Percentiles rank a stretch among this genome's conserved stretches.
These are phyloP conservation scores for Dalbergia cultrata DNA, from an alignment of 306 rosid species.

Conservation along the genomic window DNA sequence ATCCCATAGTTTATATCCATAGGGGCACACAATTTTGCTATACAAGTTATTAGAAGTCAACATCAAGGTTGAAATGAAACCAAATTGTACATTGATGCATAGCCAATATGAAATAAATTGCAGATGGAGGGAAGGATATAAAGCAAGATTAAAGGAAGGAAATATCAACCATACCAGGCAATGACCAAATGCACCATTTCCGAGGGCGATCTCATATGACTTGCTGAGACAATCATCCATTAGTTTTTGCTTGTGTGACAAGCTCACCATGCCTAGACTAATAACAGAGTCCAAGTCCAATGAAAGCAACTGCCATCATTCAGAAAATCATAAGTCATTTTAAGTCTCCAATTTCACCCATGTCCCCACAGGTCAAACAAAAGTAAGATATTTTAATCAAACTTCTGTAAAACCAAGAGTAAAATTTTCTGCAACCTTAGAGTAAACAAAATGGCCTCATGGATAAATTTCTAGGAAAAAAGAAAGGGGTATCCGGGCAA, in stretches of 20 bases:
- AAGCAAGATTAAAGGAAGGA: conserved; percentile 2
- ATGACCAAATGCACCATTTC: conserved; percentile 71
- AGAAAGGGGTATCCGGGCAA: background rate
- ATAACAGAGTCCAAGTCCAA: conserved; percentile 72
- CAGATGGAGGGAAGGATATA: background rate
- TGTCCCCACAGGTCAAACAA: background rate
- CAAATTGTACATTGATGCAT: background rate
- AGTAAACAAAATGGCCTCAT: conserved; percentile 16
- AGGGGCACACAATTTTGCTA: background rate
- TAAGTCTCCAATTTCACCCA: background rate
- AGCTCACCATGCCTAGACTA: conserved; percentile 67
- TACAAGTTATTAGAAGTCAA: background rate
- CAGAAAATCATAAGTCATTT: conserved; percentile 28
- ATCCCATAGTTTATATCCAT: background rate
- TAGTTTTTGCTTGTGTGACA: conserved; percentile 70
- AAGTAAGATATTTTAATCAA: background rate
- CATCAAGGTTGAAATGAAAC: background rate
- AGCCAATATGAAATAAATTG: background rate
- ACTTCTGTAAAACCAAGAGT: background rate
- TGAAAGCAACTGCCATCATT: conserved; percentile 69
- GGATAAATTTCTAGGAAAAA: background rate
- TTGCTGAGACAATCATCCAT: conserved; percentile 66
- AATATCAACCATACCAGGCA: conserved; percentile 71
- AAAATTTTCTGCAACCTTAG: conserved; percentile 5
- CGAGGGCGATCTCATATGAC: conserved; percentile 73